Evolutionary conservation across 805 yeast genomes (phyloP), one percentile per base, ranked within the genome.

Genomic region (Metschnikowia cubensis): DNA sequence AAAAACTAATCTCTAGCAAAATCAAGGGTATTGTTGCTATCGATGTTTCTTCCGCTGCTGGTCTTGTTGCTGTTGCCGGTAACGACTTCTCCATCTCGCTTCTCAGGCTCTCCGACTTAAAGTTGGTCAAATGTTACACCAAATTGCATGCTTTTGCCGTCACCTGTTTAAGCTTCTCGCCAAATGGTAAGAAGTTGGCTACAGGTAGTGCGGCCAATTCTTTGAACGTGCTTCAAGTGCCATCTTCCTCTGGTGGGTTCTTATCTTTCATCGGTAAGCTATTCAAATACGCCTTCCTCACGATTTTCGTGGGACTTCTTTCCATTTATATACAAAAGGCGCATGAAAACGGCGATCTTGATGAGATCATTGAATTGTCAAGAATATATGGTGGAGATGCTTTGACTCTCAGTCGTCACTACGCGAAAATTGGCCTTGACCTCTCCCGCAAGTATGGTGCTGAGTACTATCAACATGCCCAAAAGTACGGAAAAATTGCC

Each of bases 131-230:
- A 50, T 68, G 74, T 6, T 70, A 82, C 49, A 76, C 77, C 39
- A 79, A 85, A 52, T 82, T 87, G 48, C 97, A 90, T 64, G 71
- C 77, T 7, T 87, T 87, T 64, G 89, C 95, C 22, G 83, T 89
- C 47, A 89, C 97, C 0, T 76, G 79, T 40, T 81, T 88, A 8
- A 71, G 81, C 2, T 83, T 89, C 52, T 83, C 89, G 4, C 84
- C 87, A 13, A 75, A 81, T 61, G 89, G 91, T 6, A 68, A 78
- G 45, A 75, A 75, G 49, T 67, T 89, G 44, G 92, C 89, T 2
- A 79, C 89, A 20, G 84, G 82, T 0, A 84, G 92, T 33, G 95
- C 91, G 1, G 87, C 94, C 2, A 84, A 85, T 53, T 76, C 89
- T 1, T 78, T 89, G 29, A 81, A 77, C 57, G 81, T 89, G n/a